Evolutionary conservation across 805 yeast genomes (phyloP).

Genomic region (Novakomyces olei): DNA sequence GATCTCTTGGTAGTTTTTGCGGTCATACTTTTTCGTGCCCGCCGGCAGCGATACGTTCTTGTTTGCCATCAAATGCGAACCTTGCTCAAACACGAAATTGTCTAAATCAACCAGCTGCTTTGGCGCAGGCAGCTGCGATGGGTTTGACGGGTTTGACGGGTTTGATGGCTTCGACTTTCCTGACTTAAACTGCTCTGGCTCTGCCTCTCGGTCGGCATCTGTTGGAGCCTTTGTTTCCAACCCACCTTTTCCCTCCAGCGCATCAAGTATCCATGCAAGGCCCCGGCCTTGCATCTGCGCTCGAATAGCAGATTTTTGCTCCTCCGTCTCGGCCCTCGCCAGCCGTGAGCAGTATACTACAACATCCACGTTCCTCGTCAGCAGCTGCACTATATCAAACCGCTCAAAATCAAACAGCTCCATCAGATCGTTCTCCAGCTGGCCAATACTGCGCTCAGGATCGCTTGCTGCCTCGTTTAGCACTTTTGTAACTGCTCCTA

Average conservation of each 20-base stretch:
- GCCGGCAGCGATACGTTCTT: conserved; percentile 53
- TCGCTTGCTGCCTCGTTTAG: conserved; percentile 12
- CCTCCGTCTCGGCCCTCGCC: conserved; percentile 18
- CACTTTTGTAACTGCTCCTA: conserved; percentile 20
- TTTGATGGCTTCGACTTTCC: too few species aligned
- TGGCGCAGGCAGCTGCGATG: conserved; percentile 3
- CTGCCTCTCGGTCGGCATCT: conserved; percentile 4
- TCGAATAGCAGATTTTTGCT: conserved; percentile 18
- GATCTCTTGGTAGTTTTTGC: conserved; percentile 63
- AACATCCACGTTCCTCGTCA: conserved; percentile 29
- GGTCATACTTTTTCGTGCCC: conserved; percentile 59
- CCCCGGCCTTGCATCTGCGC: conserved; percentile 26
- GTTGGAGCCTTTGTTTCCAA: conserved; percentile 13
- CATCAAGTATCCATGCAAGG: conserved; percentile 21
- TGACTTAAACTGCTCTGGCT: not conserved
- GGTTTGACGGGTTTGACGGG: not conserved
- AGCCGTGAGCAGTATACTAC: conserved; percentile 34
- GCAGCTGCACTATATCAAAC: conserved; percentile 25
- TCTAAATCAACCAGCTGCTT: conserved; percentile 36
- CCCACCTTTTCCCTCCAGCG: conserved; percentile 15
- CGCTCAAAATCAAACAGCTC: conserved; percentile 23
- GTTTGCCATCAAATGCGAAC: conserved; percentile 43
- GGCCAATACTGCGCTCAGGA: conserved; percentile 17
- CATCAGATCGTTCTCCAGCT: conserved; percentile 32
- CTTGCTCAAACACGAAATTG: conserved; percentile 45